These are phyloP conservation scores for Kregervanrija pseudodelftensis DNA, from an alignment of 805 yeast species.

Conservation along the genomic window DNA sequence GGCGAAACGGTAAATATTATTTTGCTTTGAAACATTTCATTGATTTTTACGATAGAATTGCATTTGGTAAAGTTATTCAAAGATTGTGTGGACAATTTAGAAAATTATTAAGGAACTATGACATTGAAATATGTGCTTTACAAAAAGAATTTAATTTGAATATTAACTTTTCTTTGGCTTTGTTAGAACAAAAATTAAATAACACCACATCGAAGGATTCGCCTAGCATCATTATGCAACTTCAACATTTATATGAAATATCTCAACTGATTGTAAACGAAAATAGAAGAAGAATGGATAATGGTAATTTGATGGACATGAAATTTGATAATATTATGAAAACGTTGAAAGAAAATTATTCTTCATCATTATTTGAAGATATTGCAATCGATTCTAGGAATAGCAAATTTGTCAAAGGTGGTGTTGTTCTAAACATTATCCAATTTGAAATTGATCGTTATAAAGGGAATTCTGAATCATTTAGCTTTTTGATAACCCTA, in stretches of 20 bases:
- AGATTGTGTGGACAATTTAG: slow-evolving; percentile 59
- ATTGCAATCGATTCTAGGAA: slow-evolving; percentile 44
- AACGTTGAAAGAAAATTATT: slow-evolving; percentile 29
- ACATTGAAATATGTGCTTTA: slow-evolving; percentile 31
- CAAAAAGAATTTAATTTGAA: slow-evolving; percentile 48
- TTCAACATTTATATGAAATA: slow-evolving; percentile 55
- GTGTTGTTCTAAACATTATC: slow-evolving; percentile 56
- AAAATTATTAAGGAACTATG: slow-evolving; percentile 31
- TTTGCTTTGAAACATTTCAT: slow-evolving; percentile 52
- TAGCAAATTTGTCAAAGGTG: slow-evolving; percentile 67
- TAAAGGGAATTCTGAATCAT: slow-evolving; percentile 59
- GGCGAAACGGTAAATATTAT: slow-evolving; percentile 57
- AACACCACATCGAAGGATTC: slow-evolving; percentile 1
- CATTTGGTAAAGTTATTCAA: slow-evolving; percentile 69
- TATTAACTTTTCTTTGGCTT: slow-evolving; percentile 48
- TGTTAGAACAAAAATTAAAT: slow-evolving; percentile 45
- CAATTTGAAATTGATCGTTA: slow-evolving; percentile 48
- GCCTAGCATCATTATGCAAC: slow-evolving; percentile 26
- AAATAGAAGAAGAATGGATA: slow-evolving; percentile 32
- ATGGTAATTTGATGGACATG: slow-evolving; percentile 22
- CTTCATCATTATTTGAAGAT: slow-evolving; percentile 41
- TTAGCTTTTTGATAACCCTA: slow-evolving; percentile 43
- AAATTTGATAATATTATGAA: slow-evolving; percentile 26
- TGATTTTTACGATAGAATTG: slow-evolving; percentile 46
- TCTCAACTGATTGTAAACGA: slow-evolving; percentile 40